Base-by-base conservation (phyloP, 1,284 basidiomycete species). In the Microbotryum lychnidis-dioicae region DNA sequence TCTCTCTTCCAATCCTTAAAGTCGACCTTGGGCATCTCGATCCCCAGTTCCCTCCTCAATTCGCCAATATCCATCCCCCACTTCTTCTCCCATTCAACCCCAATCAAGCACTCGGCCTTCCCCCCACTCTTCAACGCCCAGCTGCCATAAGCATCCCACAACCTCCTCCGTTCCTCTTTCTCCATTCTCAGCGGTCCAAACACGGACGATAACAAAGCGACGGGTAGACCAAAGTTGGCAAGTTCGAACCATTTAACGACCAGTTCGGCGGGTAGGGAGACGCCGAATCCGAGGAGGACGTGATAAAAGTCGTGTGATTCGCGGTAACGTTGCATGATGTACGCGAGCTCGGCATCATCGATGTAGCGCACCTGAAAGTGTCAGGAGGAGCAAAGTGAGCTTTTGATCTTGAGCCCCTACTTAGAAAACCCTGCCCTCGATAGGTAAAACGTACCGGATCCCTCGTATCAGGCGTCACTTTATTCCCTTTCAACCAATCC, bases 291-390 rank as follows among this genome's bases (percentile, higher is more conserved):
- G 75, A 86, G 84, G 59, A 97, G 82, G 63, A 89, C 86, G 73
- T 97, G 94, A 75, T 96, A 96, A 71, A 96, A 87, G 77, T 97
- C 91, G 77, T 97, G 94, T 69, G 89, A 94, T 78, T 99, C 93
- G 46, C 96, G 87, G 75, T 98, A 98, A 50, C 96, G 86, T 70
- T 96, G 91, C 86, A 99, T 92, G 60, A 97, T 90, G 75, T 97
- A 96, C 31, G 92, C 92, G 14, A 94, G 82, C 71, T 92, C 90
- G 1, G 91, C 89, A 69, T 94, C 91, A 72, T 89, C 83, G 69
- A 98, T 88, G 75, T 97, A 97, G 69, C 87, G 87, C 6, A 96
- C 91, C 91, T 88, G 80, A 25, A 42, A 42, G 10, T 10, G 6
- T 6, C 57, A 29, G 58, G 29, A 31, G 21, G 21, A 37, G 21